These are phyloP conservation scores for Sporothrix brasiliensis DNA, from an alignment of 2,329 filamentous ascomycete genomes.

Conservation along the genomic window DNA sequence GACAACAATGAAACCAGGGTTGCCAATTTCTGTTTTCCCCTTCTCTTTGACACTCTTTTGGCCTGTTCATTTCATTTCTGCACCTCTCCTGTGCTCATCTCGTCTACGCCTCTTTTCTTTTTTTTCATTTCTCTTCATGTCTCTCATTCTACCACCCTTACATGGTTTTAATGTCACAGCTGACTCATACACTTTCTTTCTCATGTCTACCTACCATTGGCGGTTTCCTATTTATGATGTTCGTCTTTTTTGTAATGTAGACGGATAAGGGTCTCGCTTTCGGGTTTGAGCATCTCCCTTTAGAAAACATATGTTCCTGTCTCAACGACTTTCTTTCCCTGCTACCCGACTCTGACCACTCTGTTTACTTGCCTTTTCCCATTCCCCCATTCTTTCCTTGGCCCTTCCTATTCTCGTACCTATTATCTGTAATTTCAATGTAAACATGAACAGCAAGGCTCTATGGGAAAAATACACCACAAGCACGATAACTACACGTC, in stretches of 20 bases:
- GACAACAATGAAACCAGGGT: constrained; percentile 31
- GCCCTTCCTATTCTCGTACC: neutral
- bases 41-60: constrained; percentile 18
- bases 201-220: neutral
- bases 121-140: constrained; percentile 1
- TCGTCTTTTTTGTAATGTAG: constrained; percentile 7
- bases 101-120: neutral
- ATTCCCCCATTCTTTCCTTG: neutral
- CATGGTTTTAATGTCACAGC: constrained; percentile 25
- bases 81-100: neutral
- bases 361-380: neutral
- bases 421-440: neutral
- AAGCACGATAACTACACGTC: neutral
- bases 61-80: neutral
- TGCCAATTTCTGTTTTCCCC: constrained; percentile 24
- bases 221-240: constrained; percentile 12
- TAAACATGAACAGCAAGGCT: neutral
- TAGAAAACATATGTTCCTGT: neutral
- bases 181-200: neutral
- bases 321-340: neutral
- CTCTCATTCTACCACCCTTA: constrained; percentile 21
- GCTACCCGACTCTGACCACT: too few relatives aligned
- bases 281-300: constrained; percentile 21
- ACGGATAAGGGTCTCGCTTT: constrained; percentile 11
- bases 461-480: neutral